Base-by-base conservation (phyloP, 495 filamentous ascomycete genomes). In the Sporormia fimetaria region DNA sequence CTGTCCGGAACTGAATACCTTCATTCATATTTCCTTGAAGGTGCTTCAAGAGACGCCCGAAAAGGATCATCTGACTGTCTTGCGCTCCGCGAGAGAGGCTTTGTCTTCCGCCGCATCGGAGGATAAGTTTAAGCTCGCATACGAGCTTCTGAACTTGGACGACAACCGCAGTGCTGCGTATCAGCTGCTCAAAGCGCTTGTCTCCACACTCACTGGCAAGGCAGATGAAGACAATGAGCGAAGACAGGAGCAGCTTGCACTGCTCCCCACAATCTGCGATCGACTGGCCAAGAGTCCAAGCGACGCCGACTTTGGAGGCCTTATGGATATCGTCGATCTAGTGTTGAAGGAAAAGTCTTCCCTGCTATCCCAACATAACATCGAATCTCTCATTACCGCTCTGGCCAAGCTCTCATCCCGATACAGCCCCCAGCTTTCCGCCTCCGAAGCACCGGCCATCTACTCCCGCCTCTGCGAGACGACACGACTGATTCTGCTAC, bases 381-480 rank as follows among this genome's bases (percentile, higher is more conserved):
- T 47, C 42, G 51, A 55, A 20, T 21, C 23, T 27, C 26, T 51
- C 10, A 24, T 55, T 8, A 29, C 31, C 2, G 36, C 37, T 34
- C 21, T 55, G 2, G 31, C 30, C 26, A 38, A 26, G 6, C 22
- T 51, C 22, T 12, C 33, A 6, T 51, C 47, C 6, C 49, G 30
- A 4, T 21, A n/a, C 21, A 38, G 33, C 11, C 36, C 44, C 0
- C 3, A 17, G 40, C 63, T 59, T 25, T 25, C 67, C 43, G 52
- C 56, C 21, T 40, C 63, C 33, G 64, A 64, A 27, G 63, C 70
- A 1, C 64, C 68, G 8, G 65, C 67, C 4, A 66, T 82, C 36
- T 87, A 69, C 63, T 63, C 67, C 15, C 69, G 69, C 33, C 65
- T 83, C 6, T 81, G 75, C 59, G 62, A 68, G 12, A 58, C 82